phyloP scores from a whole-genome alignment of 768 basidiomycete species.

The Russula lepida region DNA sequence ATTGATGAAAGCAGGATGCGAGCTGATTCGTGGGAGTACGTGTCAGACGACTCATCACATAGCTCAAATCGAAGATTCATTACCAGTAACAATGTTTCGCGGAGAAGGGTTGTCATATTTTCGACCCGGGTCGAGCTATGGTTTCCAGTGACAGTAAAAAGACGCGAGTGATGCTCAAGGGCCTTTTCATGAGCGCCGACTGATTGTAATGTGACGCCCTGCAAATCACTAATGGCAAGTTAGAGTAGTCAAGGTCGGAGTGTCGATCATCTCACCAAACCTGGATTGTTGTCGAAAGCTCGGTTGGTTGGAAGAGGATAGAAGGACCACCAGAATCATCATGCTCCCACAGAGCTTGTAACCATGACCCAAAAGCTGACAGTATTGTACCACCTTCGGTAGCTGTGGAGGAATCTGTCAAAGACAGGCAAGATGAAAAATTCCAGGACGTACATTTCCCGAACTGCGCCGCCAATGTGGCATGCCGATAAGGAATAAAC shows the following conservation, averaged over 20 bases:
- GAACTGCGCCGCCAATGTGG: conserved; percentile 42
- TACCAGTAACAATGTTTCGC: conserved; percentile 9
- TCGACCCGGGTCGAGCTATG: conserved; percentile 3
- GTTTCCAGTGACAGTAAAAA: conserved; percentile 1
- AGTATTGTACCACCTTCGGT: not conserved
- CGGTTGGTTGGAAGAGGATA: conserved; percentile 14
- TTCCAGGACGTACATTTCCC: conserved; percentile 32
- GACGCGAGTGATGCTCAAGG: conserved; percentile 6
- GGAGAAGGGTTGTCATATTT: conserved; percentile 4
- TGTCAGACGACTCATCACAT: not conserved
- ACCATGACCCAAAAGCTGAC: conserved; percentile 16
- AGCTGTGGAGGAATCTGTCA: not conserved
- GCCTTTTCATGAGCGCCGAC: not conserved
- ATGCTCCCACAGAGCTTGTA: conserved; percentile 18
- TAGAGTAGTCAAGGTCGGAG: not conserved
- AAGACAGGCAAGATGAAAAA: not conserved
- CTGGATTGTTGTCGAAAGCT: conserved; percentile 7
- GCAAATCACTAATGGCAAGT: conserved; percentile 14
- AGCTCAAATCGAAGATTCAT: not conserved
- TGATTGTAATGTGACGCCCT: conserved; percentile 5
- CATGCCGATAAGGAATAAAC: conserved; percentile 47
- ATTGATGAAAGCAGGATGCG: conserved; percentile 8
- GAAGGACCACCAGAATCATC: conserved; percentile 9
- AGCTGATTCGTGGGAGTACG: not conserved
- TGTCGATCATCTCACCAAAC: conserved; percentile 3